Evolutionary conservation across 495 filamentous ascomycete species (phyloP).

Genomic region (Peziza echinospora): DNA sequence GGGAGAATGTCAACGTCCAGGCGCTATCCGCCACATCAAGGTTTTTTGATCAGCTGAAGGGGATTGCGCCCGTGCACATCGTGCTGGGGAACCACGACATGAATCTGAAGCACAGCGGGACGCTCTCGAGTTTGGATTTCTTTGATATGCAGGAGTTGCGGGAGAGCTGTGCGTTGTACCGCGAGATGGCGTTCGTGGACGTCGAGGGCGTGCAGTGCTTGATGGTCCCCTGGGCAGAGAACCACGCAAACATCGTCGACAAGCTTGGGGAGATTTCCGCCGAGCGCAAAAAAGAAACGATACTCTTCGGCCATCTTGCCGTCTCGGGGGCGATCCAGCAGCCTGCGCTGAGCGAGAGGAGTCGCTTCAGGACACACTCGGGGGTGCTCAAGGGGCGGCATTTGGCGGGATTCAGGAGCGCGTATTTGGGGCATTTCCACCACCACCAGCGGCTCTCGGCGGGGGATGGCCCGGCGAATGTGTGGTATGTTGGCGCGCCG

Average conservation of each 20-base stretch:
- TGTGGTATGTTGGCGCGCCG: not conserved
- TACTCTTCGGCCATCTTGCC: slow-evolving; percentile 21
- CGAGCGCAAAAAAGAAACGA: slow-evolving; percentile 10
- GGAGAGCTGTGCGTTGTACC: slow-evolving; percentile 17
- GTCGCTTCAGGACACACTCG: not conserved
- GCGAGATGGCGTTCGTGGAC: slow-evolving; percentile 8
- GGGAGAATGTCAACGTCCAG: slow-evolving; percentile 18
- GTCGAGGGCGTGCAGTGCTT: slow-evolving; percentile 19
- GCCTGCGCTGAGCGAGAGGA: slow-evolving; percentile 5
- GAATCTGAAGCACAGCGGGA: slow-evolving; percentile 18
- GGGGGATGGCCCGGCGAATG: slow-evolving; percentile 5
- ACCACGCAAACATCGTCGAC: slow-evolving; percentile 12
- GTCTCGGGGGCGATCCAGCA: slow-evolving; percentile 20
- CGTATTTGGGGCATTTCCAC: slow-evolving; percentile 20
- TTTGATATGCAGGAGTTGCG: slow-evolving; percentile 9
- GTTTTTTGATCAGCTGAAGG: slow-evolving; percentile 17
- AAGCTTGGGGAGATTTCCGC: slow-evolving; percentile 12
- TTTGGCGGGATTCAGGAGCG: slow-evolving; percentile 14
- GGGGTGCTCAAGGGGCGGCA: not conserved
- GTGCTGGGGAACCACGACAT: slow-evolving; percentile 22
- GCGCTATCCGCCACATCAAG: slow-evolving; percentile 19
- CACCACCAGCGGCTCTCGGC: slow-evolving; percentile 16
- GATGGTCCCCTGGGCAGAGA: slow-evolving; percentile 17
- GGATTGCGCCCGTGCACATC: slow-evolving; percentile 19
- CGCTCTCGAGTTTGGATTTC: slow-evolving; percentile 19